A percentile compares a stretch with the other conserved stretches of the same genome.
Evolutionary conservation across 495 filamentous ascomycete species (phyloP).

Genomic region (Aspergillus cristatus): DNA sequence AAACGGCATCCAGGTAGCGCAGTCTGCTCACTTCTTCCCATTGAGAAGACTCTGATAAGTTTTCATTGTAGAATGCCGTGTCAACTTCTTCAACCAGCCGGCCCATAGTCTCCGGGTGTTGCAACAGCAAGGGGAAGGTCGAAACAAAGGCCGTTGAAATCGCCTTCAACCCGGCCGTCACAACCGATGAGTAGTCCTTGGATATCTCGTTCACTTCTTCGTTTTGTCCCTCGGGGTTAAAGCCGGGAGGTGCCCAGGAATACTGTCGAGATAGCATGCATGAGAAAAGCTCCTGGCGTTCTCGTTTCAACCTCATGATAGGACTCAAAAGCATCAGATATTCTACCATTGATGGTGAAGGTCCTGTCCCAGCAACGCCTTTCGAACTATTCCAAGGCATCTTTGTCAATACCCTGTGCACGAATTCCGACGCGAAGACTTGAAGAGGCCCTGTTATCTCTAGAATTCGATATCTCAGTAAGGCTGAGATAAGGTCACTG

Average conservation of each 20-base stretch:
- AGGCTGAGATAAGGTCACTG: constrained; percentile 2
- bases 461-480: constrained; percentile 3
- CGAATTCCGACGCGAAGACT: constrained; percentile 9
- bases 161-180: background rate
- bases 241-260: too few species aligned
- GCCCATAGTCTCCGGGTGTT: background rate
- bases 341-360: constrained; percentile 2
- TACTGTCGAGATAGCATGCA: too few species aligned
- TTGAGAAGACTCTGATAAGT: background rate
- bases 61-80: background rate
- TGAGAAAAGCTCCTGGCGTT: background rate
- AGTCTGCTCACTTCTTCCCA: constrained; percentile 9
- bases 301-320: constrained; percentile 3
- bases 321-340: constrained; percentile 7
- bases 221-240: too few species aligned
- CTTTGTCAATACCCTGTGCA: background rate
- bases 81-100: constrained; percentile 10
- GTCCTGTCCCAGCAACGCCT: background rate
- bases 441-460: constrained; percentile 5
- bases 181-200: background rate
- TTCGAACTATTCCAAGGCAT: background rate
- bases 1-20: constrained; percentile 12
- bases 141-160: constrained; percentile 4
- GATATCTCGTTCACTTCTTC: background rate
- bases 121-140: constrained; percentile 4